These are phyloP conservation scores for Secale cereale DNA, from an alignment of 176 grass and related monocot species.

Conservation along the genomic window DNA sequence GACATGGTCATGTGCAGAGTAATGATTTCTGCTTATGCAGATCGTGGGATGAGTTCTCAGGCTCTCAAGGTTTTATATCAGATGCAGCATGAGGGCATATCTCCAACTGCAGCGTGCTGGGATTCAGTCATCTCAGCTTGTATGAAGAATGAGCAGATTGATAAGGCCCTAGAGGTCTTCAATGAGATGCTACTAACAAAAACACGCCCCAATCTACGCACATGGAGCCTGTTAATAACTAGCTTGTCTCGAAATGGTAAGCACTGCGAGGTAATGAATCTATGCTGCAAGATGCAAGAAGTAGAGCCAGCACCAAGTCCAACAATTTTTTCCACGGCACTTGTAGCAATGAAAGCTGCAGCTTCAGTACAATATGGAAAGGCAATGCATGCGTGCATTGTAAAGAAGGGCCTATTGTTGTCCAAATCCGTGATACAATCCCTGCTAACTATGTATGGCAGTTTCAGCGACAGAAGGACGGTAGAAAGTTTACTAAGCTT, in stretches of 20 bases:
- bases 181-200: constrained; percentile 57
- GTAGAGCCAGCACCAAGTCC: constrained; percentile 53
- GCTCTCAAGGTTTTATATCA: constrained; percentile 57
- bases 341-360: constrained; percentile 23
- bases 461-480: constrained; percentile 12
- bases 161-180: constrained; percentile 46
- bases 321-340: constrained; percentile 55
- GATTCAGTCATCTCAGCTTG: constrained; percentile 54
- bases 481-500: constrained; percentile 31
- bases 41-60: constrained; percentile 35
- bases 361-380: constrained; percentile 16
- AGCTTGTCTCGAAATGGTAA: constrained; percentile 52
- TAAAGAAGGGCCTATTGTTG: constrained; percentile 38
- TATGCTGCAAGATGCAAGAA: constrained; percentile 54
- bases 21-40: constrained; percentile 57
- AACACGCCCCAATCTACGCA: constrained; percentile 54
- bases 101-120: constrained; percentile 64
- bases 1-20: constrained; percentile 55
- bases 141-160: constrained; percentile 27
- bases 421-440: constrained; percentile 26
- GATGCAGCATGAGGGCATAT: constrained; percentile 61
- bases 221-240: constrained; percentile 52
- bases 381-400: constrained; percentile 33
- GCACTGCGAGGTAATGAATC: constrained; percentile 39
- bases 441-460: constrained; percentile 41